Base-by-base conservation (phyloP, 345 rosid genomes). In the Toxicodendron radicans region DNA sequence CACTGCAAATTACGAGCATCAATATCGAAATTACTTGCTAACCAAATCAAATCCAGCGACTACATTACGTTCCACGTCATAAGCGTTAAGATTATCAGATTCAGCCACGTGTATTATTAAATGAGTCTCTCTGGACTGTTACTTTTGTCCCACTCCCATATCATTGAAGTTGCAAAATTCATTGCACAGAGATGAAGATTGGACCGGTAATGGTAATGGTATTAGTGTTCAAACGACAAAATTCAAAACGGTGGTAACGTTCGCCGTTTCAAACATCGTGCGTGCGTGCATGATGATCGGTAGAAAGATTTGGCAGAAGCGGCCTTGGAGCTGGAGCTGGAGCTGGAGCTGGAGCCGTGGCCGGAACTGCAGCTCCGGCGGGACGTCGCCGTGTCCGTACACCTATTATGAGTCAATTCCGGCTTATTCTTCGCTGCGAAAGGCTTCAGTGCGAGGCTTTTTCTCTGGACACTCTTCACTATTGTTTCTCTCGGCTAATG, bases 231-330 rank as follows among this genome's bases (percentile, higher is more conserved):
- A 27, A 27, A 27, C 30, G 30, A 2, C 30, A 27, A 27, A 27
- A 38, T 38, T 38, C 8, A 23, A 56, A 41, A 57, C 53, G 63
- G 12, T 63, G 24, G 27, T 41, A 20, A 5, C 14, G 57, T 27
- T 20, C 13, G 2, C 38, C 24, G 63, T 38, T 12, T 69, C 33
- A 21, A 5, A 7, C 73, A 33, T 35, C 8, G n/a, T 32, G 38
- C 33, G n/a, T 32, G 38, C 33, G 43, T 38, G 43, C 27, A 81
- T 32, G 69, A 84, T 82, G 84, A 79, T 84, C 46, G 72, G 67
- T 16, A 54, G 83, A 74, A 75, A 81, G 58, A 65, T 79, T 53
- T 77, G 59, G 64, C 91, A 69, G 62, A 72, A 30, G 43, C 56
- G 78, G 72, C 66, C 57, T 49, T 75, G 66, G 75, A 75, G 12